Evolutionary conservation across 257 asterid genomes (phyloP), one percentile per base, ranked within the genome.

Genomic region (Solanum appendiculatum): DNA sequence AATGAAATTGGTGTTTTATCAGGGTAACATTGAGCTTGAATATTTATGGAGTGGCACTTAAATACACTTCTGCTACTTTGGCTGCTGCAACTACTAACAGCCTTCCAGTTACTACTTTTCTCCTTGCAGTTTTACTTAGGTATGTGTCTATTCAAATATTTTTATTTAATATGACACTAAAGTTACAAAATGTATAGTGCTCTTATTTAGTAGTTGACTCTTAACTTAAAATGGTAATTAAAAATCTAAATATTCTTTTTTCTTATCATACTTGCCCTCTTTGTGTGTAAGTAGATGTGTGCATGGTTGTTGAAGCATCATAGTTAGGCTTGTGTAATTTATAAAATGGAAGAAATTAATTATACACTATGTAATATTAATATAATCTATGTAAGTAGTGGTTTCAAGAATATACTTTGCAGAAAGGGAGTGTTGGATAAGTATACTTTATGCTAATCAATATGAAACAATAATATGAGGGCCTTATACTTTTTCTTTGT

Each of bases 31-130:
- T 93, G 93, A 93, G 94, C 89, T 92, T 96, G 92, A 95, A 96
- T 82, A 85, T 96, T 2, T 91, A 91, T 77, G 93, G 96, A 12
- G 92, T 96, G 82, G 97, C 92, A 20, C 91, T 96, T 86, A 92
- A 91, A 89, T 90, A 96, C 68, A 96, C 99, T 31, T 90, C 99
- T 63, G 99, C 99, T 69, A 89, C 98, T 31, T 84, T 95, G 90
- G 99, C 97, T 39, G 98, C 99, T 70, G 99, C 99, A 40, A 90
- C 96, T 40, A 87, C 98, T 21, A 96, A 96, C 87, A 93, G 96
- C 16, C 95, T 96, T 31, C 99, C 99, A 6, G 98, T 93, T 29
- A 92, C 95, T 27, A 96, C 98, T 39, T 96, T 96, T 92, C 90
- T 96, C 89, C 93, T 96, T 72, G 99, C 99, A 2, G 87, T 96